Evolutionary conservation across 352 stramenopile genomes (phyloP), one percentile per base, ranked within the genome.

Genomic region (Sclerospora graminicola): DNA sequence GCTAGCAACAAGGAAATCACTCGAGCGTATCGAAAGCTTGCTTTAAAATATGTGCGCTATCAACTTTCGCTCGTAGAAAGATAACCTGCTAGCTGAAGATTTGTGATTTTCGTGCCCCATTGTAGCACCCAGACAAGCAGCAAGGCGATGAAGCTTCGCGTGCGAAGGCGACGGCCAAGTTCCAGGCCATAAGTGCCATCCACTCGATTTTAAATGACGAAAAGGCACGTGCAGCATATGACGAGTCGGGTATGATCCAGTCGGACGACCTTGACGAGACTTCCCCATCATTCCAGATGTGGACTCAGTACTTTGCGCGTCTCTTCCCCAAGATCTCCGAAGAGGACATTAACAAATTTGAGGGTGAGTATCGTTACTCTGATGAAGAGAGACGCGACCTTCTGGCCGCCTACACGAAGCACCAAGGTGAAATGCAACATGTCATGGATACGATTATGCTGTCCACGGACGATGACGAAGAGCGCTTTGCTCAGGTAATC

Each of bases 111-210:
- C 21, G 16, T 37, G 6, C 23, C 16, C 10, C 3, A 24, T 41
- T 34, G 15, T 51, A 96, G 81, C 86, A 96, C 43, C 86, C 86
- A 11, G 84, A 96, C 53, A 96, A 95, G 51, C 85, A 93, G 27
- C 77, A 68, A 15, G 82, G 82, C 8, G 76, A 94, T 60, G 66
- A 66, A 21, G 43, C 44, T 11, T 54, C 73, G 15, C 60, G 69
- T 32, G 43, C 57, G 21, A 57, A 80, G 29, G 64, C 81, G 28
- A 89, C 74, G 1, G 56, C 61, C 24, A 95, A 78, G 44, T 96
- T 96, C 47, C 81, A 96, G 55, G 79, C 82, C 2, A 63, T 96
- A 27, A 87, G 75, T 31, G 69, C 84, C 16, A 84, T 91, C 41
- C 83, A 96, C 54, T 66, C 77, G 39, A 68, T 93, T n/a, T 52